These are phyloP conservation scores for Cercospora beticola DNA, from an alignment of 2,329 filamentous ascomycete genomes.

Conservation along the genomic window DNA sequence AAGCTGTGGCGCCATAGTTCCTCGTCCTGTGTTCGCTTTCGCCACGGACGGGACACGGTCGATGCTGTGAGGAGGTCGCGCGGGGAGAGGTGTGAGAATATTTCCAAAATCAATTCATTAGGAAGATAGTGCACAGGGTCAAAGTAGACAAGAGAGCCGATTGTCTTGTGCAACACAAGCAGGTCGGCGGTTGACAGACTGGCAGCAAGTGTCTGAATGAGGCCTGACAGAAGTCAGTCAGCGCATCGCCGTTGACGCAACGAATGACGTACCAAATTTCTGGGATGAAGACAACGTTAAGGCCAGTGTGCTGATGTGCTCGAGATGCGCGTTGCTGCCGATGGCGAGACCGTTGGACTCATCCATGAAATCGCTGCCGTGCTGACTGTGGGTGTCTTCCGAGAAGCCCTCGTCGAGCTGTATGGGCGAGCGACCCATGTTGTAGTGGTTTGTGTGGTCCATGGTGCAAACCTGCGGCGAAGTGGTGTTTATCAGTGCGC, in stretches of 20 bases:
- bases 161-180: conserved; percentile 19
- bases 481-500: neutral
- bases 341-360: conserved; percentile 17
- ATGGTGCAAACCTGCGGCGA: conserved; percentile 1
- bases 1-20: conserved; percentile 86
- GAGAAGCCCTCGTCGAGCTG: conserved; percentile 73
- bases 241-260: neutral
- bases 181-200: neutral
- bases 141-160: conserved; percentile 72
- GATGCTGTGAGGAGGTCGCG: conserved; percentile 77
- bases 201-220: neutral
- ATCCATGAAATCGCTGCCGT: conserved; percentile 39
- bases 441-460: conserved; percentile 1
- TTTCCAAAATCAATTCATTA: conserved; percentile 84
- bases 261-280: neutral
- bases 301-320: neutral
- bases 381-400: conserved; percentile 60
- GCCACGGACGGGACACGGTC: conserved; percentile 77
- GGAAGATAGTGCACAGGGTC: conserved; percentile 86
- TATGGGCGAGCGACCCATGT: conserved; percentile 8
- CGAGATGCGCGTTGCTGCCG: conserved; percentile 22
- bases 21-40: conserved; percentile 74
- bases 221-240: neutral
- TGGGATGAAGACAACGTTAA: neutral
- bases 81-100: conserved; percentile 83